Evolutionary conservation across 2,329 filamentous ascomycete genomes (phyloP).

Genomic region (Aschersonia sp.): DNA sequence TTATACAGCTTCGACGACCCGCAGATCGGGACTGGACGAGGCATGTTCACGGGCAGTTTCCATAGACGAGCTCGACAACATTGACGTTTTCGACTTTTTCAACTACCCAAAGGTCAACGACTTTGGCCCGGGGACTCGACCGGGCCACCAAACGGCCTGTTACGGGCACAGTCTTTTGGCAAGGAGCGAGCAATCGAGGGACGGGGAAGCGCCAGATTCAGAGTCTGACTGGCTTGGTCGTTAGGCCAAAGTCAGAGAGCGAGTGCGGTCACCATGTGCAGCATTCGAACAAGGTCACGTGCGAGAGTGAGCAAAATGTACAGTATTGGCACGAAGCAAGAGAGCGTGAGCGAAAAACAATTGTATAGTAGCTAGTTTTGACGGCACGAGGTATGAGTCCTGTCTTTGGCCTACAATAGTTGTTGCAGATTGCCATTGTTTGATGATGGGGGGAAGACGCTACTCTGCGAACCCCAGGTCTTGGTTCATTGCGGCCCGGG

Average conservation of each 20-base stretch:
- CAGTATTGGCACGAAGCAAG: no score
- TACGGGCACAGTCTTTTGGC: neutral
- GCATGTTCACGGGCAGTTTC: slow-evolving; percentile 23
- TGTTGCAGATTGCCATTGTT: no score
- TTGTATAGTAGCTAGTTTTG: no score
- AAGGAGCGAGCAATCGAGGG: slow-evolving; percentile 1
- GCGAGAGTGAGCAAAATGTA: no score
- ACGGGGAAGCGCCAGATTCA: slow-evolving; percentile 4
- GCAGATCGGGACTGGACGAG: slow-evolving; percentile 21
- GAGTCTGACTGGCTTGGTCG: slow-evolving; percentile 9
- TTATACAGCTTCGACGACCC: slow-evolving; percentile 18
- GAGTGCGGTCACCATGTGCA: no score
- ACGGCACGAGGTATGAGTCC: no score
- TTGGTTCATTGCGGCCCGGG: no score
- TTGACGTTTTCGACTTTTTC: slow-evolving; percentile 31
- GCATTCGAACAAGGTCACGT: no score
- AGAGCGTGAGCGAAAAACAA: no score
- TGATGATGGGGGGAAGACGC: no score
- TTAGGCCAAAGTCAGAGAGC: neutral
- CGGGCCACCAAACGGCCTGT: neutral
- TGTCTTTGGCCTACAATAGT: no score
- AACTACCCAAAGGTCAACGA: slow-evolving; percentile 22
- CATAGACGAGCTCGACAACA: slow-evolving; percentile 25
- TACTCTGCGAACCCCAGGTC: no score
- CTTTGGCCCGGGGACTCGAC: slow-evolving; percentile 1